Evolutionary conservation across 805 yeast species (phyloP), one percentile per base, ranked within the genome.

Genomic region (Saccharomycopsis sp.): DNA sequence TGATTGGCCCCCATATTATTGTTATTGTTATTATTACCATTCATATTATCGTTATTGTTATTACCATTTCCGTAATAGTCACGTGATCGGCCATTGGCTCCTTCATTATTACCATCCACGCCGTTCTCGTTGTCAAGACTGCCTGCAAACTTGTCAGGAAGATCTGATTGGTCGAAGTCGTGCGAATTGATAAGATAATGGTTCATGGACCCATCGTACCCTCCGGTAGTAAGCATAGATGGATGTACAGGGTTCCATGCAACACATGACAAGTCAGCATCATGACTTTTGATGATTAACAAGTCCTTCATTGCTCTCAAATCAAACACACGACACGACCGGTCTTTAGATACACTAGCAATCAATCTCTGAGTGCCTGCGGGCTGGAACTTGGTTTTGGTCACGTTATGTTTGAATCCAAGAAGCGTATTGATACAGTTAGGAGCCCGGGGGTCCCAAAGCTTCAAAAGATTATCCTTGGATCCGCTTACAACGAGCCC

Each of bases 221-320:
- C 87, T 1, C 97, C 98, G 0, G 92, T 84, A 0, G 96, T 83
- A 20, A 94, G 73, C 69, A 88, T 75, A 1, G 87, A 78, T 2
- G 92, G 80, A 68, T 93, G 97, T 9, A 85, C 75, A 0, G 98
- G 98, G 69, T 94, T 94, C 97, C 99, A 94, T 47, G 90, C 81
- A 29, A 94, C 78, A 49, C 96, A 81, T 58, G 94, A 84, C 51
- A 92, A 80, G 68, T 94, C 98, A 2, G 89, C 81, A 52, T 91
- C 96, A 65, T 84, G 83, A 58, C 93, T 92, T 62, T 92, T 78
- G 41, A 91, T 80, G 2, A 86, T 82, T 56, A 82, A 75, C 47
- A 89, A 70, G 61, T 90, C 92, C 64, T 84, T 83, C 96, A 89
- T 87, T 58, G 85, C 83, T 63, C 99, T 77, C 23, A 94, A 75